Evolutionary conservation across 2,329 filamentous ascomycete species (phyloP).

Genomic region (Pezicula neosporulosa): DNA sequence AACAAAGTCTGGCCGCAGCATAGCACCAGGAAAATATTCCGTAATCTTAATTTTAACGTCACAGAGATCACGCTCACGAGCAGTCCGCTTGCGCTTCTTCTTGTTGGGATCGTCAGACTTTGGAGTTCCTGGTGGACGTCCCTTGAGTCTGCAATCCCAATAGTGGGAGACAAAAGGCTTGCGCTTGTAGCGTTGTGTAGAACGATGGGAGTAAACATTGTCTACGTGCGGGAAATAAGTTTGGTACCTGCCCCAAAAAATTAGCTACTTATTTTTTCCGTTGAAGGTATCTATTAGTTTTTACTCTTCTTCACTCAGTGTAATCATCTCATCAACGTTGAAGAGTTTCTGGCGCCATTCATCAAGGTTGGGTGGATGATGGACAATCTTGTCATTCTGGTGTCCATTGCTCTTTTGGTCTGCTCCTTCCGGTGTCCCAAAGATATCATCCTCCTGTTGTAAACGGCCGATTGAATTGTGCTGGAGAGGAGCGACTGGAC

Average conservation of each 20-base stretch:
- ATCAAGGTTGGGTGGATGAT: slow-evolving; percentile 64
- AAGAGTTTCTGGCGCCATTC: slow-evolving; percentile 72
- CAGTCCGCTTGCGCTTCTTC: slow-evolving; percentile 75
- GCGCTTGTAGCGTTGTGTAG: slow-evolving; percentile 76
- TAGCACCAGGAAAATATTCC: slow-evolving; percentile 63
- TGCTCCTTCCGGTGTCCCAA: slow-evolving; percentile 29
- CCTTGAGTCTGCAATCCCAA: slow-evolving; percentile 81
- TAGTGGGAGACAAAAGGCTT: slow-evolving; percentile 82
- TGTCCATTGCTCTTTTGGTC: slow-evolving; percentile 47
- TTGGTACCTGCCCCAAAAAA: slow-evolving; percentile 55
- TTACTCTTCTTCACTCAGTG: slow-evolving; percentile 71
- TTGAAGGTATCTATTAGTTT: slow-evolving; percentile 20
- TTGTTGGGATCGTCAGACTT: slow-evolving; percentile 78
- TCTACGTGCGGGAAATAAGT: slow-evolving; percentile 82
- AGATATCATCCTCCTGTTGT: slow-evolving; percentile 35
- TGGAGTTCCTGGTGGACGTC: slow-evolving; percentile 72
- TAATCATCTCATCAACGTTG: slow-evolving; percentile 69
- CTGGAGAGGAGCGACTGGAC: slow-evolving; percentile 18
- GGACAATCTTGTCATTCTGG: slow-evolving; percentile 52
- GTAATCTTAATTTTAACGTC: slow-evolving; percentile 87
- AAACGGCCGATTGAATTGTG: slow-evolving; percentile 30
- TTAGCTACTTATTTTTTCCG: slow-evolving; percentile 6
- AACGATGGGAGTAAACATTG: slow-evolving; percentile 81
- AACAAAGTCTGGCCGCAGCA: slow-evolving; percentile 27
- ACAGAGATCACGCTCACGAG: slow-evolving; percentile 74